These are phyloP conservation scores for Baorangia bicolor DNA, from an alignment of 768 basidiomycete species.

Conservation along the genomic window DNA sequence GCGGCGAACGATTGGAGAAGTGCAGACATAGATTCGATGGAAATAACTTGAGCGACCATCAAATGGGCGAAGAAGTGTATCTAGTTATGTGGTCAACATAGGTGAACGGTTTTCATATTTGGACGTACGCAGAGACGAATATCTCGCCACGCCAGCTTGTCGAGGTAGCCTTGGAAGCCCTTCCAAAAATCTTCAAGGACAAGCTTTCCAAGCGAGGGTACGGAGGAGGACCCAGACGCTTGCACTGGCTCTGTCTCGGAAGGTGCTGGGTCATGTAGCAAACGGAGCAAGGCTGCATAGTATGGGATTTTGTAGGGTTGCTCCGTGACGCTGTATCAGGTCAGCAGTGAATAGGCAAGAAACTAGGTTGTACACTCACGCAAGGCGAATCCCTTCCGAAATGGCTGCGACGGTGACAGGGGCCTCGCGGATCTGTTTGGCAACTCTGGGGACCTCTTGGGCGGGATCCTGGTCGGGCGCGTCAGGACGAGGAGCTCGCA, in stretches of 20 bases:
- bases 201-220: conserved; percentile 58
- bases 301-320: conserved; percentile 93
- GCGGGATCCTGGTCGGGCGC: conserved; percentile 52
- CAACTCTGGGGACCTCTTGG: conserved; percentile 68
- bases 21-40: conserved; percentile 73
- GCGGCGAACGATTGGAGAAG: conserved; percentile 82
- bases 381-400: conserved; percentile 74
- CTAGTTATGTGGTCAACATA: conserved; percentile 39
- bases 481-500: neutral
- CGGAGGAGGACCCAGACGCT: conserved; percentile 30
- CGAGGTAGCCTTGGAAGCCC: conserved; percentile 85
- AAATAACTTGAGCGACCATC: conserved; percentile 71
- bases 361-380: conserved; percentile 37
- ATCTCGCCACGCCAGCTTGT: conserved; percentile 89
- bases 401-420: conserved; percentile 61
- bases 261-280: conserved; percentile 51
- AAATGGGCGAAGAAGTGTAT: conserved; percentile 93
- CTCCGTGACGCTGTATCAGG: conserved; percentile 66
- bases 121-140: conserved; percentile 77
- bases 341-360: conserved; percentile 5
- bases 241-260: conserved; percentile 34
- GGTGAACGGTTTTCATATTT: neutral
- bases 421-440: conserved; percentile 60
- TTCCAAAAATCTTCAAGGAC: conserved; percentile 89
- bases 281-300: conserved; percentile 77